Evolutionary conservation across 768 basidiomycete species (phyloP).

Genomic region (Russula olivacea): DNA sequence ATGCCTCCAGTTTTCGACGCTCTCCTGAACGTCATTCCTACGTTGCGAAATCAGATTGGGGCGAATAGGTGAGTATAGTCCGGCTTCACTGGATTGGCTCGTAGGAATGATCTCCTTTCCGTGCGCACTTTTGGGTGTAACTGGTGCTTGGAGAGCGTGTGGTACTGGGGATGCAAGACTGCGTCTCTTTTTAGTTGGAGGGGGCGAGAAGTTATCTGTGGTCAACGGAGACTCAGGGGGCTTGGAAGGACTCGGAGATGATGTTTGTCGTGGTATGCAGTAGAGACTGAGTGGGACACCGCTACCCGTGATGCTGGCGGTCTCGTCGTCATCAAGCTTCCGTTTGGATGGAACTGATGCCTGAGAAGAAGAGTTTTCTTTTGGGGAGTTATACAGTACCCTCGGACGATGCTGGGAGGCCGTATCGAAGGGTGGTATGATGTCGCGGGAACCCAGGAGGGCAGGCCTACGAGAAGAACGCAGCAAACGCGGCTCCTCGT

Average conservation of each 20-base stretch:
- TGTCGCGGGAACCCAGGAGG: background rate
- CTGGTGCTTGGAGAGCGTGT: background rate
- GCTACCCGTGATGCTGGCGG: conserved; percentile 9
- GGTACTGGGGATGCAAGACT: background rate
- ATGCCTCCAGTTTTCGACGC: conserved; percentile 20
- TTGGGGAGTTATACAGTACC: background rate
- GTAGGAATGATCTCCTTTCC: conserved; percentile 13
- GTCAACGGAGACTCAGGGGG: background rate
- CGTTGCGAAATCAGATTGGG: background rate
- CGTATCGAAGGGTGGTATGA: background rate
- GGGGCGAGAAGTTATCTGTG: background rate
- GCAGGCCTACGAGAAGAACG: background rate
- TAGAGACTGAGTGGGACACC: conserved; percentile 23
- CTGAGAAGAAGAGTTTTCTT: background rate
- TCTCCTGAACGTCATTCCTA: conserved; percentile 2
- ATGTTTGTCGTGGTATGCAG: conserved; percentile 1
- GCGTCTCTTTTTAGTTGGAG: conserved; percentile 6
- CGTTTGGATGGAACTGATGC: conserved; percentile 13
- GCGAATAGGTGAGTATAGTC: conserved; percentile 15
- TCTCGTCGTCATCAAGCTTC: conserved; percentile 12
- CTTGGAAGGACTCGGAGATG: conserved; percentile 1
- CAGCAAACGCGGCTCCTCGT: background rate
- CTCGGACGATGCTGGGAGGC: background rate
- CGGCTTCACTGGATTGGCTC: conserved; percentile 19
- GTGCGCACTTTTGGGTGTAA: conserved; percentile 6